Percentiles rank a stretch among this genome's conserved stretches.
These are phyloP conservation scores for Pseudocercospora eumusae DNA, from an alignment of 2,329 filamentous ascomycete species.

Conservation along the genomic window DNA sequence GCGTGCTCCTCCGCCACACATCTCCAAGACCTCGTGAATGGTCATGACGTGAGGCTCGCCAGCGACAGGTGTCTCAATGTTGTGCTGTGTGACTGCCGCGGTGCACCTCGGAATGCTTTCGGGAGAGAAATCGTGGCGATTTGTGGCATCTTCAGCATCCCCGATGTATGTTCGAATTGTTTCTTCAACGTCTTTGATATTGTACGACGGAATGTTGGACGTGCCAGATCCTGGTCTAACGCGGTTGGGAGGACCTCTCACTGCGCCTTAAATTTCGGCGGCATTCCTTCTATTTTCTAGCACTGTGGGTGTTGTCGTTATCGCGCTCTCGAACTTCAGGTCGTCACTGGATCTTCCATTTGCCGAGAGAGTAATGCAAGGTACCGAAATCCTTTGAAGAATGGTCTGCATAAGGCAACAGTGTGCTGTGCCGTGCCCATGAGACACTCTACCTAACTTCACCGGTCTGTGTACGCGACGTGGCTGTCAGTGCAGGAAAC, in stretches of 20 bases:
- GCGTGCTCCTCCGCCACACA: not conserved
- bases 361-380: no score
- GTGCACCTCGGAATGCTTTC: constrained; percentile 1
- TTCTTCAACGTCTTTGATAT: not conserved
- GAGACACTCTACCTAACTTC: not conserved
- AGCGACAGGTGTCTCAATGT: not conserved
- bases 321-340: no score
- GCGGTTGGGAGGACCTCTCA: not conserved
- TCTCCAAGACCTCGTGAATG: not conserved
- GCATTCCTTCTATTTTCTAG: no score
- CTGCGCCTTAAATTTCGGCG: no score
- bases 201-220: not conserved
- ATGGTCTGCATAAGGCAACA: not conserved
- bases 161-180: not conserved
- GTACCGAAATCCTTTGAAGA: not conserved
- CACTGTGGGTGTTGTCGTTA: no score
- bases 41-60: not conserved
- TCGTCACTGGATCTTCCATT: no score
- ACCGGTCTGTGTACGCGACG: not conserved
- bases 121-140: constrained; percentile 5
- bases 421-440: not conserved
- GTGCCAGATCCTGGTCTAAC: not conserved
- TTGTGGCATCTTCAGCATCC: constrained; percentile 2
- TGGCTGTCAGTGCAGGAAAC: not conserved
- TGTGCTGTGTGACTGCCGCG: not conserved